These are phyloP conservation scores for Trichoderma atroviride DNA, from an alignment of 2,329 filamentous ascomycete species.

Conservation along the genomic window DNA sequence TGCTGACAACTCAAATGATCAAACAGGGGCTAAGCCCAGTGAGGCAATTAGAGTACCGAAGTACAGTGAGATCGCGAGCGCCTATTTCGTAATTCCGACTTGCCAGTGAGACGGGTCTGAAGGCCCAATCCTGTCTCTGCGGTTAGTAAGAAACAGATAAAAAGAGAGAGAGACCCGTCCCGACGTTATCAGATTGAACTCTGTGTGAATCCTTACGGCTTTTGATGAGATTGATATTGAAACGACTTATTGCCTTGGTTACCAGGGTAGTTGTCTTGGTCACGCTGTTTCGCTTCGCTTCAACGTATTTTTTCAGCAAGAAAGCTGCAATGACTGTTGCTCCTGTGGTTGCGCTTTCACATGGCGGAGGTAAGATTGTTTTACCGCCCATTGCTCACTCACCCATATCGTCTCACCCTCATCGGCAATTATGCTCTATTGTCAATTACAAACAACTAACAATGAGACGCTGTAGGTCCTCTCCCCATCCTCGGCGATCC, in stretches of 20 bases:
- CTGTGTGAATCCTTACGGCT: background rate
- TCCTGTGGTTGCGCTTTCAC: slow-evolving; percentile 52
- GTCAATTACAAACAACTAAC: background rate
- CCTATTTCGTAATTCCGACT: background rate
- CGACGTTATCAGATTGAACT: background rate
- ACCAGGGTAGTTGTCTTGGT: slow-evolving; percentile 5
- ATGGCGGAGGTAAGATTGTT: slow-evolving; percentile 47
- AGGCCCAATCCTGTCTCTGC: background rate
- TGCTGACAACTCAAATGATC: background rate
- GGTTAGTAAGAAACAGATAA: background rate
- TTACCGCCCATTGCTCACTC: background rate
- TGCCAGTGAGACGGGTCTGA: background rate
- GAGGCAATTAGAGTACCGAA: slow-evolving; percentile 1
- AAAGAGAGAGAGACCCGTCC: background rate
- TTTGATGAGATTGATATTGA: slow-evolving; percentile 28
- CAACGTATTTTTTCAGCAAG: slow-evolving; percentile 7
- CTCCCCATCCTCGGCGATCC: slow-evolving; percentile 62
- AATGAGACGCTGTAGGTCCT: slow-evolving; percentile 45
- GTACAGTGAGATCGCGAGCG: background rate
- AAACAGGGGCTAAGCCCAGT: slow-evolving; percentile 2
- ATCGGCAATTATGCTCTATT: too few species aligned
- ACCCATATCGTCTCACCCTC: background rate
- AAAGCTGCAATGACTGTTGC: slow-evolving; percentile 44
- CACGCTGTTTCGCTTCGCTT: slow-evolving; percentile 25
- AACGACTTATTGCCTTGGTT: slow-evolving; percentile 15